Evolutionary conservation across 176 grass and related monocot genomes (phyloP).

Genomic region (Zea mays): Zm-B73-REFERENCE-NAM-5.0 NC_050099.1:27640501-27641000

Average conservation of each 20-base stretch:
- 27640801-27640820: conserved; percentile 35
- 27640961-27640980: conserved; percentile 23
- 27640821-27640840: conserved; percentile 34
- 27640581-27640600: too few species aligned
- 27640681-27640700: too few species aligned
- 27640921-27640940: conserved; percentile 12
- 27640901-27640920: conserved; percentile 13
- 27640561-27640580: too few species aligned
- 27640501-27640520: too few species aligned
- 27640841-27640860: conserved; percentile 20
- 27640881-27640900: background rate
- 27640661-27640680: too few species aligned
- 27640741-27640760: conserved; percentile 9
- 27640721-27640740: background rate
- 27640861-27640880: conserved; percentile 30
- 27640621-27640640: too few species aligned
- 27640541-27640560: too few species aligned
- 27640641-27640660: too few species aligned
- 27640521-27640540: too few species aligned
- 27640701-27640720: background rate
- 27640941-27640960: conserved; percentile 16
- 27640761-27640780: conserved; percentile 33
- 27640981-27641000: conserved; percentile 74
- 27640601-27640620: too few species aligned
- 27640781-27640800: conserved; percentile 26